These are phyloP conservation scores for Hondaea fermentalgiana DNA, from an alignment of 108 stramenopile genomes.

Conservation along the genomic window DNA sequence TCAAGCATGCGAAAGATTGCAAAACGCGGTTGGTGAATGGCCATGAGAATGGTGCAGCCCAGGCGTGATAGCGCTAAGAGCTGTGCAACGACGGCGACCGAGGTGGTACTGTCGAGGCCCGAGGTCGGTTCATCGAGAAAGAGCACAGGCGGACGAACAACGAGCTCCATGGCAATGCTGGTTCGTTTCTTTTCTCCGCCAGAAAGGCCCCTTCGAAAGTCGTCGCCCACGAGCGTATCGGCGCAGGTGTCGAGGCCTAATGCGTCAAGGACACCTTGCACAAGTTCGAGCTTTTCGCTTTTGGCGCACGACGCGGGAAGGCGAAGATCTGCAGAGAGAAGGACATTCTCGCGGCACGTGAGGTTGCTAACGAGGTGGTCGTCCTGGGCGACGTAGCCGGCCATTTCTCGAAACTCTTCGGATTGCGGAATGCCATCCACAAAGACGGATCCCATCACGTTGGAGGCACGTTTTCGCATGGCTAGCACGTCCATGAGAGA, in stretches of 20 bases:
- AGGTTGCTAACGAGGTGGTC: not conserved
- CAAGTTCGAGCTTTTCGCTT: not conserved
- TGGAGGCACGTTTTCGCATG: not conserved
- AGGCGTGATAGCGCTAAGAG: conserved; percentile 27
- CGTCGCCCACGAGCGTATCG: conserved; percentile 50
- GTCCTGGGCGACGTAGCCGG: not conserved
- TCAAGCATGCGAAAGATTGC: conserved; percentile 81
- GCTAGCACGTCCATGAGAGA: not conserved
- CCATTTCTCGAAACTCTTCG: not conserved
- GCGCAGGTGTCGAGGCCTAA: not conserved
- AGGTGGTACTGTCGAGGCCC: not conserved
- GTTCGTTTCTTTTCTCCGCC: conserved; percentile 77
- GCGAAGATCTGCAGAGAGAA: not conserved
- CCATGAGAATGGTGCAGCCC: conserved; percentile 46
- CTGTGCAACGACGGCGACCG: not conserved
- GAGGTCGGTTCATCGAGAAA: conserved; percentile 66
- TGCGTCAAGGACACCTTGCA: not conserved
- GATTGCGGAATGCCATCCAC: not conserved
- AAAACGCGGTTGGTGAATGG: conserved; percentile 72
- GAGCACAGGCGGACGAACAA: conserved; percentile 59
- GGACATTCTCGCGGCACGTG: not conserved
- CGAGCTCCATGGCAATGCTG: conserved; percentile 68
- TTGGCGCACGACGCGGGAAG: not conserved
- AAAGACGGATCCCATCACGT: not conserved
- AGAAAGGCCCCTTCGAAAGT: conserved; percentile 54